Conservation (phyloP, 148 eudicot species). For the Heliamphora exappendiculata region DNA sequence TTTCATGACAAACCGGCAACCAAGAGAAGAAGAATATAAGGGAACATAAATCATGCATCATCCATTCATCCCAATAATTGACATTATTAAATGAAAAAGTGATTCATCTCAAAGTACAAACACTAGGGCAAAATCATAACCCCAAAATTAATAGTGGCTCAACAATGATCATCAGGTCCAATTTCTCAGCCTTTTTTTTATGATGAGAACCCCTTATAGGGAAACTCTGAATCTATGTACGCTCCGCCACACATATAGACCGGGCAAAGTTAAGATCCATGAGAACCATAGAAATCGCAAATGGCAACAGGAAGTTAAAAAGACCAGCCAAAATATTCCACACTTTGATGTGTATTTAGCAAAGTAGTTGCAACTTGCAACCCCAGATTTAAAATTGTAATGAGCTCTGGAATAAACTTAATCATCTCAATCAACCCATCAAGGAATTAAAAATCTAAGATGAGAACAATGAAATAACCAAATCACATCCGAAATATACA, state of each 20-base stretch:
- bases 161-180: neutral
- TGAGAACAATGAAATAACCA: neutral
- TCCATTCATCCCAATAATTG: neutral
- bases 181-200: neutral
- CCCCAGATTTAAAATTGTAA: neutral
- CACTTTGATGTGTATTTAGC: neutral
- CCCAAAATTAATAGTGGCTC: neutral
- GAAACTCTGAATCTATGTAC: too few relatives aligned
- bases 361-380: too few relatives aligned
- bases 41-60: neutral
- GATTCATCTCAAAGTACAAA: conserved; percentile 2
- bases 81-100: neutral
- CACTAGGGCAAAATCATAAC: neutral
- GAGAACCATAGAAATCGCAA: too few relatives aligned
- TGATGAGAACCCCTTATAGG: too few relatives aligned
- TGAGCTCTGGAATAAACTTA: neutral
- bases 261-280: too few relatives aligned
- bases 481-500: neutral
- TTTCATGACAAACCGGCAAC: neutral
- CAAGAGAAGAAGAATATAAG: neutral
- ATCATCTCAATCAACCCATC: neutral
- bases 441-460: neutral
- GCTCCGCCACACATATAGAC: too few relatives aligned
- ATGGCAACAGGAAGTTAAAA: too few relatives aligned
- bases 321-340: neutral